These are phyloP conservation scores for Talaromyces ruber DNA, from an alignment of 495 filamentous ascomycete species.

Conservation along the genomic window DNA sequence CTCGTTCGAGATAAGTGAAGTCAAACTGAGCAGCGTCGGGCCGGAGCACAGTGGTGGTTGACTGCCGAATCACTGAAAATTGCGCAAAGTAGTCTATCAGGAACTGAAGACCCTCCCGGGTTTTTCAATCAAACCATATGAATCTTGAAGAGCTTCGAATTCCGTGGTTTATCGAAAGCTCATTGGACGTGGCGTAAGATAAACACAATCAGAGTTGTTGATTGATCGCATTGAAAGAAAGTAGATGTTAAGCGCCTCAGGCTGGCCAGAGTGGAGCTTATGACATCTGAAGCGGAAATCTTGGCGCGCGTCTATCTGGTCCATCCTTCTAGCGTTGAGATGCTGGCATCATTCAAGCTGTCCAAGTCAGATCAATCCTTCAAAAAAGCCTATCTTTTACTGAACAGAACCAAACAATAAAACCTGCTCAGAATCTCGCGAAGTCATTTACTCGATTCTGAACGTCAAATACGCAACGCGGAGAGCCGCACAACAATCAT, in stretches of 20 bases:
- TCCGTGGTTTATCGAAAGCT: background rate
- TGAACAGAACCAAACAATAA: background rate
- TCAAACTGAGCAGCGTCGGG: background rate
- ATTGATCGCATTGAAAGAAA: background rate
- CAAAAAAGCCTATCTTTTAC: background rate
- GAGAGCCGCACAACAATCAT: background rate
- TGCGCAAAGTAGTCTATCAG: background rate
- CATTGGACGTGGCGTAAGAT: background rate
- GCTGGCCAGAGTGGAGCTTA: background rate
- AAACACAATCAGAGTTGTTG: too few species aligned
- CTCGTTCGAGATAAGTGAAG: background rate
- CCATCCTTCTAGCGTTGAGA: background rate
- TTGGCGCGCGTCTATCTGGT: background rate
- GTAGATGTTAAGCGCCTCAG: background rate
- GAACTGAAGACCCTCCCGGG: background rate
- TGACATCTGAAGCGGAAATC: background rate
- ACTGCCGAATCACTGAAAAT: background rate
- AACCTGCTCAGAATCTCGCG: background rate
- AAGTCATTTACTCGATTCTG: background rate
- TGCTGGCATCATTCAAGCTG: background rate
- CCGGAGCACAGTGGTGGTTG: background rate
- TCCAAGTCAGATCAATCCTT: background rate
- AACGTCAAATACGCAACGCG: background rate
- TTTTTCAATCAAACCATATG: background rate
- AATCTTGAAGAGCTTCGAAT: background rate